phyloP scores from a whole-genome alignment of 2,329 filamentous ascomycete genomes.

The Pseudocercospora crystallina region DNA sequence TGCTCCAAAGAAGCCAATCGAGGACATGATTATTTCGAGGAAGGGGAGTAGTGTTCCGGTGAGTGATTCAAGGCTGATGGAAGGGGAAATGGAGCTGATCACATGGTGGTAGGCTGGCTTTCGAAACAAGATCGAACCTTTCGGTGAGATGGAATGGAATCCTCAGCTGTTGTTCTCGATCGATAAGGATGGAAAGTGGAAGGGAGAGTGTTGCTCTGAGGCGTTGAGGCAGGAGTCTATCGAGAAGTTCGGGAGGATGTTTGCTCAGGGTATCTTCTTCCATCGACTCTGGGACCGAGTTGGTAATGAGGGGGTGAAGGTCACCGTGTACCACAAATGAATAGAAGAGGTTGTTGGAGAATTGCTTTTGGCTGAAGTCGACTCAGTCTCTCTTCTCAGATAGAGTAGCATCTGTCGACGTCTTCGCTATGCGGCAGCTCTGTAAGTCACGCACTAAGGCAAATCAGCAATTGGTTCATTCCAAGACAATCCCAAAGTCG shows the following conservation, averaged over 20 bases:
- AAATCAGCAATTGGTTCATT: no score
- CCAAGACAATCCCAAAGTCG: no score
- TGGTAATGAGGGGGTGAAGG: background rate
- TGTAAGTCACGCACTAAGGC: no score
- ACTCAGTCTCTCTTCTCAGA: no score
- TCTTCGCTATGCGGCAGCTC: no score
- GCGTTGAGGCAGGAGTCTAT: background rate
- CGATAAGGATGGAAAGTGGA: constrained; percentile 2
- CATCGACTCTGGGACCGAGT: constrained; percentile 1
- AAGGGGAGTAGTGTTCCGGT: constrained; percentile 1
- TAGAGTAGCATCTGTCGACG: no score
- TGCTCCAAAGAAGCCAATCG: background rate
- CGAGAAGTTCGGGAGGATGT: background rate
- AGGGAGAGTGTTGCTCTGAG: background rate
- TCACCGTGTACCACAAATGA: background rate
- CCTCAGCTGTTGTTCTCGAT: background rate
- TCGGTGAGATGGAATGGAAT: background rate
- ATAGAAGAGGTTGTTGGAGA: no score
- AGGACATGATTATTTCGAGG: constrained; percentile 4
- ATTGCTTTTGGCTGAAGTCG: no score
- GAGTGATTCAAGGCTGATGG: background rate
- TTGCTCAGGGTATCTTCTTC: constrained; percentile 2
- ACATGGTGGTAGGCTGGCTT: background rate
- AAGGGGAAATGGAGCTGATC: no score
- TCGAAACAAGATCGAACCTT: background rate